Percentiles rank a stretch among this genome's conserved stretches.
Evolutionary conservation across 2,329 filamentous ascomycete genomes (phyloP).

Genomic region (Trichoderma sp.): DNA sequence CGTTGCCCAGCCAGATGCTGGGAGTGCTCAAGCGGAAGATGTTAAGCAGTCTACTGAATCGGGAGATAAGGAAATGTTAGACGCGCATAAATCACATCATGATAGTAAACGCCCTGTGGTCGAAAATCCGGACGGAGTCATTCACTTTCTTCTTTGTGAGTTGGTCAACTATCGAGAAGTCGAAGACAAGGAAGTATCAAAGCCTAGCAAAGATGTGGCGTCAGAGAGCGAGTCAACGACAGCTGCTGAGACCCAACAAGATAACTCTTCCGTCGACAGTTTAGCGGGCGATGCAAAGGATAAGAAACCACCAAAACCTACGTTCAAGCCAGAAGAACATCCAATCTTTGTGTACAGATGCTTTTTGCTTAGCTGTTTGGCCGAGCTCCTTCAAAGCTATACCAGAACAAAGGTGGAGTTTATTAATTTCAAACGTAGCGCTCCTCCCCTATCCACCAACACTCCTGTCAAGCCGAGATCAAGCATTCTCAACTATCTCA

Average conservation of each 20-base stretch:
- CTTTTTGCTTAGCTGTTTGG: conserved; percentile 88
- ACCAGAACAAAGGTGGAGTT: conserved; percentile 97
- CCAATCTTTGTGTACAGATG: conserved; percentile 96
- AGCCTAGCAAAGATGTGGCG: conserved; percentile 47
- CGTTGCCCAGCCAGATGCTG: conserved; percentile 26
- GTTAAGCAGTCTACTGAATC: conserved; percentile 63
- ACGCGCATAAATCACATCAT: conserved; percentile 61
- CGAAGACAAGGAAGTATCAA: conserved; percentile 72
- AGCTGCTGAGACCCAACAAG: conserved; percentile 29
- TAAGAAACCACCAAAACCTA: conserved; percentile 67
- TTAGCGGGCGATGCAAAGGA: conserved; percentile 48
- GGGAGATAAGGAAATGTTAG: conserved; percentile 61
- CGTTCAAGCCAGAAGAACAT: conserved; percentile 90
- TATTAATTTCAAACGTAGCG: conserved; percentile 96
- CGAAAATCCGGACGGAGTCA: conserved; percentile 90
- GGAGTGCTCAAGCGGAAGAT: conserved; percentile 39
- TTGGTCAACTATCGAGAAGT: conserved; percentile 90
- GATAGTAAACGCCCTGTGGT: conserved; percentile 82
- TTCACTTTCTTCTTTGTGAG: conserved; percentile 92
- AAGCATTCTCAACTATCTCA: conserved; percentile 88
- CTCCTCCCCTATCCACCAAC: conserved; percentile 75
- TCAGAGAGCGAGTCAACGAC: conserved; percentile 37
- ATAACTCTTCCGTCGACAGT: conserved; percentile 38
- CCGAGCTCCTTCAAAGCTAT: conserved; percentile 88
- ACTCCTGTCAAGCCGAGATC: conserved; percentile 95